These are phyloP conservation scores for Hygrophila difformis DNA, from an alignment of 257 asterid genomes.

Conservation along the genomic window DNA sequence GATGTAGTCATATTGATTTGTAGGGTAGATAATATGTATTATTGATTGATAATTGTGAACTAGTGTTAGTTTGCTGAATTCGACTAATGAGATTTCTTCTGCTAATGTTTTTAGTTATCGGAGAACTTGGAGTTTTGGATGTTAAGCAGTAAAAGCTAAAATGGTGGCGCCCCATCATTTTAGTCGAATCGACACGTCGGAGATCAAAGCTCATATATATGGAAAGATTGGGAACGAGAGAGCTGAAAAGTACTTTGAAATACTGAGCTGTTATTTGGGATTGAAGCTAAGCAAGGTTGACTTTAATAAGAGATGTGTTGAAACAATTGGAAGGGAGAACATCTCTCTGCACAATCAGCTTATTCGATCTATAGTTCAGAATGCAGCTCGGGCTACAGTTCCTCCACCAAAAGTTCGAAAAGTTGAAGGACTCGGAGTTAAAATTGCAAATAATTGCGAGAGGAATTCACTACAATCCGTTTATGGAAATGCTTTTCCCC, in stretches of 20 bases:
- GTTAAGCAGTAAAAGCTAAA: conserved; percentile 21
- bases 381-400: conserved; percentile 15
- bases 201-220: conserved; percentile 6
- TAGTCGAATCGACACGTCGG: conserved; percentile 48
- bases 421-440: conserved; percentile 31
- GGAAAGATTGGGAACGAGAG: conserved; percentile 2
- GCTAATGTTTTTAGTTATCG: not conserved
- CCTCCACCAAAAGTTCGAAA: conserved; percentile 50
- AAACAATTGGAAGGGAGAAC: conserved; percentile 5
- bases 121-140: conserved; percentile 17
- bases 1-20: too few relatives aligned
- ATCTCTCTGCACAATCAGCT: conserved; percentile 7
- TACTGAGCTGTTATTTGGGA: not conserved
- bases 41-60: too few relatives aligned
- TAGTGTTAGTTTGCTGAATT: too few relatives aligned
- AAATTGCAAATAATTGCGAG: conserved; percentile 42
- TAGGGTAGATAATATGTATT: too few relatives aligned
- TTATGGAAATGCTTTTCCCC: conserved; percentile 29
- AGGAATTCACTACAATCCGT: conserved; percentile 47
- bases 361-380: conserved; percentile 6
- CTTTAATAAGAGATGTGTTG: conserved; percentile 2
- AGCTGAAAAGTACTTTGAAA: conserved; percentile 6
- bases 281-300: conserved; percentile 9
- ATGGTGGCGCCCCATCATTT: conserved; percentile 56
- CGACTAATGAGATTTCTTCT: not conserved